Evolutionary conservation across 2,329 filamentous ascomycete species (phyloP), one percentile per base, ranked within the genome.

Genomic region (Lecanicillium sp.): DNA sequence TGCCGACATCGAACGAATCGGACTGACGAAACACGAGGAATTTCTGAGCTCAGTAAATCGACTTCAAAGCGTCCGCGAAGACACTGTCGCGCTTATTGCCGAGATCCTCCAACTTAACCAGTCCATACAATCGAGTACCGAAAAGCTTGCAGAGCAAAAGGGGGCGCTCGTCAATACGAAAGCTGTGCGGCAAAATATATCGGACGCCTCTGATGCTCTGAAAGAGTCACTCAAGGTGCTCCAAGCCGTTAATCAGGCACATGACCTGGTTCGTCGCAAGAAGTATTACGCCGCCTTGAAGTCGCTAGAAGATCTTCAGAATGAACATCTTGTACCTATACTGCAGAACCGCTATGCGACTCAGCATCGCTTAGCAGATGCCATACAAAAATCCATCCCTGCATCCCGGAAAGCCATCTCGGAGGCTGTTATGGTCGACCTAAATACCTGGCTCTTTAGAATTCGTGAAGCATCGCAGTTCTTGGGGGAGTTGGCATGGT

Each of bases 401-500:
- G 81, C 86, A 4, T 96, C 88, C 1, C 88, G 95, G 54, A 88
- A 87, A 53, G 80, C 87, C 36, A 96, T 98, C 41, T 90, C 90
- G 4, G 90, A 97, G 61, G 88, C 89, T 12, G 92, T 98, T 49
- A 97, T 97, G 87, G 84, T 79, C 3, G 92, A 98, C 61, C 65
- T 98, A 40, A 97, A 97, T 56, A 96, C 88, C 1, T 98, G 92
- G 92, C 71, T 98, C 9, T 98, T 84, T 54, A 81, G 87, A 17
- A 94, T 98, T 46, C 81, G 92, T 52, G 92, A 98, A 60, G 94
- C 88, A 14, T 96, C 92, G 2, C 90, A 96, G 50, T 96, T 95
- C 46, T 66, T 98, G 7, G 92, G 92, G 4, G 92, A 98, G 58
- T 87, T 98, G 6, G 89, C 92, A 4, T 94, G 98, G 56, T 97